Evolutionary conservation across 2,329 filamentous ascomycete genomes (phyloP).

Genomic region (Cladosporium sp.): DNA sequence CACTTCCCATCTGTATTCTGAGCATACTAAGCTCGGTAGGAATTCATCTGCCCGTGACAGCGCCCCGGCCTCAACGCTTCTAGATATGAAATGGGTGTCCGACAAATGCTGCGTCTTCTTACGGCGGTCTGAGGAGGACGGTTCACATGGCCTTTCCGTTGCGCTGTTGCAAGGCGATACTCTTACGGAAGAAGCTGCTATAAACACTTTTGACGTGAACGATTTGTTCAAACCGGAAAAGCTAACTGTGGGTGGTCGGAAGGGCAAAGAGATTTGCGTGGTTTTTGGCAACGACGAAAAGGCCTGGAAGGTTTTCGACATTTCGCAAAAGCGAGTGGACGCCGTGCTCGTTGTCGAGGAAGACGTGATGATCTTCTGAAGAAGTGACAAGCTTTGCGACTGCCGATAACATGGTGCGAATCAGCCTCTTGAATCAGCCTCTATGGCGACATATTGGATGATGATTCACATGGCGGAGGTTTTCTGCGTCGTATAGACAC

Average conservation of each 20-base stretch:
- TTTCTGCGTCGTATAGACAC: too few species aligned
- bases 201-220: slow-evolving; percentile 43
- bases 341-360: background rate
- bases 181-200: slow-evolving; percentile 26
- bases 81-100: slow-evolving; percentile 13
- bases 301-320: slow-evolving; percentile 54
- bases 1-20: background rate
- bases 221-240: slow-evolving; percentile 46
- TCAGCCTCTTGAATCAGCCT: too few species aligned
- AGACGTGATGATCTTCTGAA: slow-evolving; percentile 8
- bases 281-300: slow-evolving; percentile 52
- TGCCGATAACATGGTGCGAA: too few species aligned
- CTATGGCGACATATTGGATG: too few species aligned
- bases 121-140: background rate
- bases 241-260: slow-evolving; percentile 54
- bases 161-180: background rate
- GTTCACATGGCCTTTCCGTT: background rate
- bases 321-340: slow-evolving; percentile 26
- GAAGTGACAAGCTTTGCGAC: too few species aligned
- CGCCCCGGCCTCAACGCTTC: background rate
- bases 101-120: background rate
- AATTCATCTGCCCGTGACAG: background rate
- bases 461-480: too few species aligned
- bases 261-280: slow-evolving; percentile 49
- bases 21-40: slow-evolving; percentile 1